Base-by-base conservation (phyloP, 2,329 filamentous ascomycete genomes). In the Xylaria sp. region DNA sequence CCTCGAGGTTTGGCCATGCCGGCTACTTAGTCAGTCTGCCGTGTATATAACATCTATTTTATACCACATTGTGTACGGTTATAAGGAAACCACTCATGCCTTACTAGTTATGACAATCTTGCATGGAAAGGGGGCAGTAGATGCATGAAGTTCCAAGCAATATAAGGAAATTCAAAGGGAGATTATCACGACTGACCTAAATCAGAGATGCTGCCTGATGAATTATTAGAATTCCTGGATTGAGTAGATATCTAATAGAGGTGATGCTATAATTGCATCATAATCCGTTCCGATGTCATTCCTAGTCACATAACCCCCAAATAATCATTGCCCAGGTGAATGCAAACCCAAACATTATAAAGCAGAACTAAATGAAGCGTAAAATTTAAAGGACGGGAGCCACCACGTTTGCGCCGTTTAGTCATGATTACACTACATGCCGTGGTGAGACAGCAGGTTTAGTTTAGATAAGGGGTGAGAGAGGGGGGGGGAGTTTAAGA, bases 21-120 rank as follows among this genome's bases (percentile, higher is more conserved):
- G 53, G 27, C 29, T 60, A 54, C 66, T 60, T 35, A 47, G 61
- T 47, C 37, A 69, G 25, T 54, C 64, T 40, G 72, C 68, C 65
- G 5, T 72, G 72, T 74, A 74, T 73, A 54, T 54, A 54, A 29
- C 18, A 75, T 73, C 69, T 68, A 70, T 63, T 69, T 54, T 76
- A 72, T 77, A 76, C 64, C 58, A 76, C 65, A 71, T 58, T 64
- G 53, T 75, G 69, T 75, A 73, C 69, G 50, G 60, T 63, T 73
- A 73, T 71, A 71, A 72, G 66, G 65, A 69, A 73, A 65, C 44
- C 40, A 65, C 69, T 72, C 68, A 74, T 65, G 68, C 73, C 35
- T 64, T 32, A 35, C 62, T 65, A 16, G 42, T 18, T 21, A 21
- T 21, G 35, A 51, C 27, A 47, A 18, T n/a, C 5, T 35, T 10